Percentiles rank a stretch among this genome's conserved stretches.
phyloP scores from a whole-genome alignment of 108 stramenopile genomes.

The Stephanodiscus minutulus region DNA sequence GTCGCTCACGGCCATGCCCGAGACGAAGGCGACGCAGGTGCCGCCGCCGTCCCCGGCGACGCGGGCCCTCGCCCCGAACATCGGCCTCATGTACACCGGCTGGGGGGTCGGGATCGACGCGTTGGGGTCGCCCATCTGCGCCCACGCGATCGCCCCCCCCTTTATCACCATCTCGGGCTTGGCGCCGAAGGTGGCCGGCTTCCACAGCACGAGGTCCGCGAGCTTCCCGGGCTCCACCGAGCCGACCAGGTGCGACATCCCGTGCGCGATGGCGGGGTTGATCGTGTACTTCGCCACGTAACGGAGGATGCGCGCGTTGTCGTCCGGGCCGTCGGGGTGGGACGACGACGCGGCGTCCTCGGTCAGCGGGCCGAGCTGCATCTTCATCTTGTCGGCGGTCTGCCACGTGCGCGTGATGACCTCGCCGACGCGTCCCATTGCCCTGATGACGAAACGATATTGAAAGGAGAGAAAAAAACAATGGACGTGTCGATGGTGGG shows the following conservation, averaged over 20 bases:
- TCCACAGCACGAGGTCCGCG: slow-evolving; percentile 96
- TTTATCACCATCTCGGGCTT: slow-evolving; percentile 98
- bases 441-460: too few relatives aligned
- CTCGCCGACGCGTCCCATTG: slow-evolving; percentile 98
- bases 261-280: slow-evolving; percentile 97
- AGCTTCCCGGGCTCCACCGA: slow-evolving; percentile 93
- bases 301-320: slow-evolving; percentile 92
- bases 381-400: slow-evolving; percentile 98
- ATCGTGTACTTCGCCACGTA: slow-evolving; percentile 99
- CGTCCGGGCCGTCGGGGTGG: slow-evolving; percentile 61
- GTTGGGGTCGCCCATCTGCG: slow-evolving; percentile 99
- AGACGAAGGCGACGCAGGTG: slow-evolving; percentile 86
- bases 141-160: slow-evolving; percentile 93
- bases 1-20: slow-evolving; percentile 62
- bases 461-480: too few relatives aligned
- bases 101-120: slow-evolving; percentile 97
- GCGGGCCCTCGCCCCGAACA: slow-evolving; percentile 84
- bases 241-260: slow-evolving; percentile 92
- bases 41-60: slow-evolving; percentile 58
- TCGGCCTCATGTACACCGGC: slow-evolving; percentile 96
- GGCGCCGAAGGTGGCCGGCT: slow-evolving; percentile 93
- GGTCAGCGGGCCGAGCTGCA: slow-evolving; percentile 86
- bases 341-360: slow-evolving; percentile 66
- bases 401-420: slow-evolving; percentile 98
- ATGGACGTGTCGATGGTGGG: too few relatives aligned